A percentile compares a stretch with the other conserved stretches of the same genome.
Conservation (phyloP, 2,329 filamentous ascomycete genomes). For the Microcyclosporella mali region DNA sequence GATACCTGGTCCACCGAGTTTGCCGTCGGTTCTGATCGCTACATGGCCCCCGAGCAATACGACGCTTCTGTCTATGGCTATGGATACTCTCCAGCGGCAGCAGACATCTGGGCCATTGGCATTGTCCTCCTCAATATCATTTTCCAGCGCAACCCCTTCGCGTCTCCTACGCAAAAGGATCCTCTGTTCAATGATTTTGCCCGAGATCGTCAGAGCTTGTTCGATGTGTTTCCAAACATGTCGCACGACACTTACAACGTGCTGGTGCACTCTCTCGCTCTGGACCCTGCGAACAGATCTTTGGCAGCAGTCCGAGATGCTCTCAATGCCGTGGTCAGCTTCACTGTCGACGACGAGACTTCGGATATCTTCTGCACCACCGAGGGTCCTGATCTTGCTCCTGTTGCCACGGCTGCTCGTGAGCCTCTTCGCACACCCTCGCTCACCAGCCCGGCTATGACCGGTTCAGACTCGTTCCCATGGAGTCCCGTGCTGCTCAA, state of each 20-base stretch:
- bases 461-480: constrained; percentile 72
- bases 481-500: constrained; percentile 88
- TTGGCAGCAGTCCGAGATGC: constrained; percentile 70
- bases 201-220: constrained; percentile 87
- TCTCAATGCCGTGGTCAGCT: constrained; percentile 73
- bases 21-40: constrained; percentile 93
- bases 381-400: constrained; percentile 65
- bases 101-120: constrained; percentile 94
- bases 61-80: constrained; percentile 65
- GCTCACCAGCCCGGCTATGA: constrained; percentile 77
- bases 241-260: constrained; percentile 97
- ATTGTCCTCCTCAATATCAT: constrained; percentile 94
- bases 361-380: constrained; percentile 84
- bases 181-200: constrained; percentile 89
- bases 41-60: constrained; percentile 98
- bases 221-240: constrained; percentile 98
- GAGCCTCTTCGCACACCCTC: constrained; percentile 94
- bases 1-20: constrained; percentile 88
- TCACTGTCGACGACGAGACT: constrained; percentile 86
- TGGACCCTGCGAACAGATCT: constrained; percentile 86
- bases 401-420: constrained; percentile 71
- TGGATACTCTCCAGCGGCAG: constrained; percentile 87
- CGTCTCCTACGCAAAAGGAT: constrained; percentile 81
- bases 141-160: constrained; percentile 95
- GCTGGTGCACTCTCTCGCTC: constrained; percentile 78